phyloP scores from a whole-genome alignment of 2,329 filamentous ascomycete genomes.

The Scorias spongiosa region DNA sequence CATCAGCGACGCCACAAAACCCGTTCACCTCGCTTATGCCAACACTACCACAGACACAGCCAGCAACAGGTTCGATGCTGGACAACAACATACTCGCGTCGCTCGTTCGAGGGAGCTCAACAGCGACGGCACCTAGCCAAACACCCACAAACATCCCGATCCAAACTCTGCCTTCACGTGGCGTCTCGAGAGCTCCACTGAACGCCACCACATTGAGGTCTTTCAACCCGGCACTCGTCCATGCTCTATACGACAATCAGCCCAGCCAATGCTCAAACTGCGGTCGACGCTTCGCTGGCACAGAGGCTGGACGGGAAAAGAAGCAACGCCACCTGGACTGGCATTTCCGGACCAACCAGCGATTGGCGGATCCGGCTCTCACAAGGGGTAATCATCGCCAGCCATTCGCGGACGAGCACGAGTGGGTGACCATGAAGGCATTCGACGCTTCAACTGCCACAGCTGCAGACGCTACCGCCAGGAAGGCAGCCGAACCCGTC shows the following conservation, averaged over 20 bases:
- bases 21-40: slow-evolving; percentile 1
- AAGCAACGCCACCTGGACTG: slow-evolving; percentile 93
- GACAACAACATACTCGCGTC: slow-evolving; percentile 1
- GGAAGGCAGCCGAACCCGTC: slow-evolving; percentile 32
- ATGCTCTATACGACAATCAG: slow-evolving; percentile 61
- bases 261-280: slow-evolving; percentile 85
- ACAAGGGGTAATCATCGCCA: slow-evolving; percentile 80
- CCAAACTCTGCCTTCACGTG: slow-evolving; percentile 1
- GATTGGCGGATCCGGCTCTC: slow-evolving; percentile 62
- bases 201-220: slow-evolving; percentile 17
- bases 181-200: slow-evolving; percentile 10
- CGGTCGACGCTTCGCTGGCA: slow-evolving; percentile 68
- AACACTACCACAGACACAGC: slow-evolving; percentile 1
- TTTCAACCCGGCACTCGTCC: slow-evolving; percentile 58
- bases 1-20: slow-evolving; percentile 1
- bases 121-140: background rate
- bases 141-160: slow-evolving; percentile 1
- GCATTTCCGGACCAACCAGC: slow-evolving; percentile 90
- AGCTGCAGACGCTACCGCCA: slow-evolving; percentile 25
- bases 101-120: slow-evolving; percentile 1
- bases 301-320: slow-evolving; percentile 63
- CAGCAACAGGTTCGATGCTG: slow-evolving; percentile 1
- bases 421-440: slow-evolving; percentile 82
- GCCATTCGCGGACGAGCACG: slow-evolving; percentile 86
- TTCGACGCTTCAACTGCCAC: slow-evolving; percentile 45